Conservation (phyloP, 768 basidiomycete genomes). For the Suillus plorans region DNA sequence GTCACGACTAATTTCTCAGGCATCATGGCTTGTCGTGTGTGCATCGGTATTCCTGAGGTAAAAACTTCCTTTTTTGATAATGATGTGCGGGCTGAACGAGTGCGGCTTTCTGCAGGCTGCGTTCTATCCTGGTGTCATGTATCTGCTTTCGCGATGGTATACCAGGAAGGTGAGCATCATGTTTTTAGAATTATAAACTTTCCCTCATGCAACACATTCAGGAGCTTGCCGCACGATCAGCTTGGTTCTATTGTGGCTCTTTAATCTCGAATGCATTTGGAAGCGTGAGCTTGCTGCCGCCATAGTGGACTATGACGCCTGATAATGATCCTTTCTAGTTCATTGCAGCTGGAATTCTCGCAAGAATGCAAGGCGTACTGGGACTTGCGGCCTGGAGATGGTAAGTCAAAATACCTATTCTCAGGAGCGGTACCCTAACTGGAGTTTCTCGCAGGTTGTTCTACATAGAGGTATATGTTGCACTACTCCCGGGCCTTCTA, state of each 20-base stretch:
- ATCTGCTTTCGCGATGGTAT: slow-evolving; percentile 54
- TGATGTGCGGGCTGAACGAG: too few species aligned
- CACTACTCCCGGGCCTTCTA: neutral
- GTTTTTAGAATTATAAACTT: neutral
- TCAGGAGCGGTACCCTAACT: neutral
- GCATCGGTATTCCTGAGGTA: slow-evolving; percentile 63
- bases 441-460: slow-evolving; percentile 49
- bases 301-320: neutral
- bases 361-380: slow-evolving; percentile 63
- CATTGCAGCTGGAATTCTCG: slow-evolving; percentile 74
- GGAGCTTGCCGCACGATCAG: slow-evolving; percentile 65
- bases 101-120: slow-evolving; percentile 41
- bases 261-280: slow-evolving; percentile 70
- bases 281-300: slow-evolving; percentile 39
- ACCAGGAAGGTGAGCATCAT: slow-evolving; percentile 35
- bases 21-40: slow-evolving; percentile 55
- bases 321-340: slow-evolving; percentile 36
- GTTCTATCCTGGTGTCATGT: slow-evolving; percentile 60
- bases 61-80: neutral
- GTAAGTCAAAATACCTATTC: slow-evolving; percentile 31
- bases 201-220: slow-evolving; percentile 19
- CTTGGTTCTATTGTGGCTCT: slow-evolving; percentile 57
- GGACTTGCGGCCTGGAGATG: slow-evolving; percentile 75
- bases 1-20: slow-evolving; percentile 54
- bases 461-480: slow-evolving; percentile 56